phyloP scores from a whole-genome alignment of 352 stramenopile genomes.

The Ochromonadaceae sp. region DNA sequence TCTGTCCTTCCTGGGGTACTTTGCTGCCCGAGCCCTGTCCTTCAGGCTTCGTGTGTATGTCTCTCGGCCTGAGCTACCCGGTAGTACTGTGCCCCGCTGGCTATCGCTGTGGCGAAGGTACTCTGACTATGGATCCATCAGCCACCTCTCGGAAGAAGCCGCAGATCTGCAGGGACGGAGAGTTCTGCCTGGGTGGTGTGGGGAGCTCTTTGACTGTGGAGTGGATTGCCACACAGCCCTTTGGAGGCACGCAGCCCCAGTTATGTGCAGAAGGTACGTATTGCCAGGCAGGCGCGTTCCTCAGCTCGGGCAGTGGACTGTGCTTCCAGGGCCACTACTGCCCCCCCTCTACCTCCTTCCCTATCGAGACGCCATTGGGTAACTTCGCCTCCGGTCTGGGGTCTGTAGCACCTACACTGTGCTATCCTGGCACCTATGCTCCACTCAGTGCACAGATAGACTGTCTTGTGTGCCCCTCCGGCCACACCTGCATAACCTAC shows the following conservation, averaged over 20 bases:
- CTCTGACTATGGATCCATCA: constrained; percentile 65
- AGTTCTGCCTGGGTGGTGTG: constrained; percentile 86
- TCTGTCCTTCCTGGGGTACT: constrained; percentile 72
- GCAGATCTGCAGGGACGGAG: constrained; percentile 63
- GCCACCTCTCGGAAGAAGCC: constrained; percentile 46
- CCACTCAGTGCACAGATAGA: constrained; percentile 59
- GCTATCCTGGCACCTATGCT: constrained; percentile 89
- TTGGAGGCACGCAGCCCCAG: constrained; percentile 65
- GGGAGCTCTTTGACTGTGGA: constrained; percentile 68
- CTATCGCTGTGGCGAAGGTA: constrained; percentile 80
- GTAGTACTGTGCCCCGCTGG: constrained; percentile 75
- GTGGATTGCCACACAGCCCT: constrained; percentile 64
- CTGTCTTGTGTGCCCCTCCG: constrained; percentile 78
- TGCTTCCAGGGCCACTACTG: constrained; percentile 92
- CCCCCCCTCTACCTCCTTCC: constrained; percentile 59
- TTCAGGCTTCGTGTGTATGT: constrained; percentile 84
- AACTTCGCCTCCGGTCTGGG: constrained; percentile 65
- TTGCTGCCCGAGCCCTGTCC: constrained; percentile 57
- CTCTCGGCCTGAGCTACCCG: constrained; percentile 65
- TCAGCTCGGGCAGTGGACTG: constrained; percentile 49
- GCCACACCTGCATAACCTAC: constrained; percentile 69
- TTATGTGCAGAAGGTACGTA: constrained; percentile 83
- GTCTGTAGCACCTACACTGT: constrained; percentile 76
- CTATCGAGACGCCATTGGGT: constrained; percentile 69
- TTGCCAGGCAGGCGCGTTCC: constrained; percentile 62